A percentile compares a stretch with the other conserved stretches of the same genome.
phyloP scores from a whole-genome alignment of 805 yeast genomes.

The Saccharomyces jurei region DNA sequence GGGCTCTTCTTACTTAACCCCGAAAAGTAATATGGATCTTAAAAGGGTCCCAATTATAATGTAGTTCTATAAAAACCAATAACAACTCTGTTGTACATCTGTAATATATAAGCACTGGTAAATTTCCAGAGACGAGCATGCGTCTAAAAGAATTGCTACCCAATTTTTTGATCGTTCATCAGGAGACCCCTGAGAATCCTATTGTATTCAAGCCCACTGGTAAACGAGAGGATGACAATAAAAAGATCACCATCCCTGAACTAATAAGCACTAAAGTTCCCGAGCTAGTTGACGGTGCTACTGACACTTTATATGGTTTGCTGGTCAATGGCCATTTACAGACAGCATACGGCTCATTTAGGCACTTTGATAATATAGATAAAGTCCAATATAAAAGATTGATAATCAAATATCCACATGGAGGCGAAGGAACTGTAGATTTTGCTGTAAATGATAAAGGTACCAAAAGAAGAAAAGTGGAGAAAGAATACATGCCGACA shows the following conservation, averaged over 20 bases:
- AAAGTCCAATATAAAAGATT: constrained; percentile 56
- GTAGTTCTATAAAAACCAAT: background rate
- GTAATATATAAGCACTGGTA: background rate
- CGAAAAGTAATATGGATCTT: background rate
- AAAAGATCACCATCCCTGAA: constrained; percentile 13
- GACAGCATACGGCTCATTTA: constrained; percentile 53
- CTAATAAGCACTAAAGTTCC: constrained; percentile 35
- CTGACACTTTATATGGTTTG: constrained; percentile 47
- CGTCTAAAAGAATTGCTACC: constrained; percentile 1
- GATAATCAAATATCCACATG: constrained; percentile 45
- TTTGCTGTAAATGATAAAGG: constrained; percentile 35
- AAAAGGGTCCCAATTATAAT: background rate
- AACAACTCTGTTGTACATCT: background rate
- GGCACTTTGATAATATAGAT: constrained; percentile 39
- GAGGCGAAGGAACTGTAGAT: constrained; percentile 66
- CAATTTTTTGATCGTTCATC: constrained; percentile 2
- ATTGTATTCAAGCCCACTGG: background rate
- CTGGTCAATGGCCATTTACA: constrained; percentile 63
- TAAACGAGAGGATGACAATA: background rate
- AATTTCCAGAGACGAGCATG: background rate
- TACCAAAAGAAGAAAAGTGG: constrained; percentile 31
- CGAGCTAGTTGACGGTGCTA: constrained; percentile 37
- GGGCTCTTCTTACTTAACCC: background rate
- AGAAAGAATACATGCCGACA: constrained; percentile 16
- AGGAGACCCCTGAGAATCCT: constrained; percentile 3